phyloP scores from a whole-genome alignment of 805 yeast genomes.

The Kodamaea neixiangensis region DNA sequence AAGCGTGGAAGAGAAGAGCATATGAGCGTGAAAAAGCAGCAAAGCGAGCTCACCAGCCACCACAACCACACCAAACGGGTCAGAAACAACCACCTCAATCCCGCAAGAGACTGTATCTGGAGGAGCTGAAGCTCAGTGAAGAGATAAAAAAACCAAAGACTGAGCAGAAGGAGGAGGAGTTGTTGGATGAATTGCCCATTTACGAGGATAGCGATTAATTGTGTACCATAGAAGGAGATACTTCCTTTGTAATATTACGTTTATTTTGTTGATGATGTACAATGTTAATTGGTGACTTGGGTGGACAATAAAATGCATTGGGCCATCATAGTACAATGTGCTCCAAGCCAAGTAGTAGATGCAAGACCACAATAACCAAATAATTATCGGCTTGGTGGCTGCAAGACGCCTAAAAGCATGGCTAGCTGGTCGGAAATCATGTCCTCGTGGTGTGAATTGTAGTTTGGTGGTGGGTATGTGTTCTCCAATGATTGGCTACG shows the following conservation, averaged over 20 bases:
- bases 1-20: slow-evolving; percentile 63
- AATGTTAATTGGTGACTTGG: neutral
- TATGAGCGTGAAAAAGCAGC: slow-evolving; percentile 29
- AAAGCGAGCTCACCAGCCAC: slow-evolving; percentile 8
- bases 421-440: neutral
- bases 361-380: too few species aligned
- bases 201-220: slow-evolving; percentile 42
- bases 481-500: neutral
- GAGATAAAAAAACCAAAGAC: slow-evolving; percentile 11
- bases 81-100: slow-evolving; percentile 10
- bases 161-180: slow-evolving; percentile 15
- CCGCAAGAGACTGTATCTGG: slow-evolving; percentile 5
- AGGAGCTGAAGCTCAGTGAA: slow-evolving; percentile 13
- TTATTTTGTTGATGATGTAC: neutral
- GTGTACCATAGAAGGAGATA: slow-evolving; percentile 8
- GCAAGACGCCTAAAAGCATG: neutral
- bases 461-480: neutral
- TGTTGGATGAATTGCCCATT: slow-evolving; percentile 37
- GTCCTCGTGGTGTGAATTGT: neutral
- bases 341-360: neutral
- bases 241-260: slow-evolving; percentile 2
- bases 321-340: neutral
- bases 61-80: slow-evolving; percentile 7
- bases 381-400: neutral
- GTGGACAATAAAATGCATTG: too few species aligned